phyloP scores from a whole-genome alignment of 2,329 filamentous ascomycete genomes.

The Pseudogymnoascus sp. region DNA sequence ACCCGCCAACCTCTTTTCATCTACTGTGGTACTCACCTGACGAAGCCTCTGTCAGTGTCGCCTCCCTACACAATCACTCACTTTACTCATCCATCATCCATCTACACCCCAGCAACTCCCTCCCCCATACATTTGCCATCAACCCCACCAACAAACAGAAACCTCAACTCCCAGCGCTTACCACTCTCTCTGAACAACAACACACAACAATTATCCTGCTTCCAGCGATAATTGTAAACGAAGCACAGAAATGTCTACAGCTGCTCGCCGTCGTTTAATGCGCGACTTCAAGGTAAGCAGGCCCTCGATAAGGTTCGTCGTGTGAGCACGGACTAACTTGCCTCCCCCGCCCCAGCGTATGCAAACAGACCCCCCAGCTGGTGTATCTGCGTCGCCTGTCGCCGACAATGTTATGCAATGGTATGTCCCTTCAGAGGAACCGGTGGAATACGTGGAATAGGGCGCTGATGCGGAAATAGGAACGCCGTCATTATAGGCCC shows the following conservation, averaged over 20 bases:
- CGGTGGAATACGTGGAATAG: background rate
- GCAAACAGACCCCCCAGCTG: slow-evolving; percentile 96
- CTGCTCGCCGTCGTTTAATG: slow-evolving; percentile 93
- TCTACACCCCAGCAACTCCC: background rate
- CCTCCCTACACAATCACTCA: background rate
- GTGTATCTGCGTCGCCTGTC: slow-evolving; percentile 91
- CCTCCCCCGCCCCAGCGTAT: slow-evolving; percentile 60
- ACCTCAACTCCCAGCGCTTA: background rate
- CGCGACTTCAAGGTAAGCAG: slow-evolving; percentile 90
- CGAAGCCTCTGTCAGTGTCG: slow-evolving; percentile 3
- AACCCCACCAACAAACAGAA: background rate
- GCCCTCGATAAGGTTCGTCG: slow-evolving; percentile 16
- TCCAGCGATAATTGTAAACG: background rate
- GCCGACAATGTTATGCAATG: slow-evolving; percentile 97
- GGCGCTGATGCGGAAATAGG: slow-evolving; percentile 43
- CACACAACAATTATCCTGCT: background rate
- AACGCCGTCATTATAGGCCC: slow-evolving; percentile 98
- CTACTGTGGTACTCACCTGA: background rate
- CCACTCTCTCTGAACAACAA: background rate
- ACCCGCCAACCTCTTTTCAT: background rate
- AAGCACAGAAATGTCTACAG: slow-evolving; percentile 66
- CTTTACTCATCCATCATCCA: background rate
- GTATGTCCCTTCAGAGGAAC: slow-evolving; percentile 39
- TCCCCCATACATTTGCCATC: background rate
- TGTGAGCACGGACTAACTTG: slow-evolving; percentile 17